Base-by-base conservation (phyloP, 306 rosid species). In the Sindora glabra region DNA sequence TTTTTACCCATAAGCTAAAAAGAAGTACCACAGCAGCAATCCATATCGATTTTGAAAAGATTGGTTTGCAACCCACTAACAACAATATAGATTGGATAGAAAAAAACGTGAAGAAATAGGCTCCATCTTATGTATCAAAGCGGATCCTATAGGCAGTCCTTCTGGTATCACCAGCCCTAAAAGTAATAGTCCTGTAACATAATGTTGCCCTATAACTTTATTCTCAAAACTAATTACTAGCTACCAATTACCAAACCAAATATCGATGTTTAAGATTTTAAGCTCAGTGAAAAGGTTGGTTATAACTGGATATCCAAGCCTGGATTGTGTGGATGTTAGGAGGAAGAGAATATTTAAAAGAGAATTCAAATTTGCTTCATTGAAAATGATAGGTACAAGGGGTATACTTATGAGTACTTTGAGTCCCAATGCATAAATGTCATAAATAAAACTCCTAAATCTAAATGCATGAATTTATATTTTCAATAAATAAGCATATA, bases 61-160 rank as follows among this genome's bases (percentile, higher is more conserved):
- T 85, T 62, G 33, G 88, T 78, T 47, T 68, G 52, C 65, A 78
- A 25, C 32, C 94, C 96, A 26, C 71, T 67, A 16, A 67, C 74
- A 50, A 88, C 87, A 12, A 89, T 81, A 63, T 64, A 85, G 4
- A 64, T 14, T 8, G 94, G 96, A 54, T 85, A 80, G 63, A 89
- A 62, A 19, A 84, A n/a, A 19, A 10, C 40, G 53, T 12, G 55
- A 2, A 66, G 55, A 40, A 2, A 85, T 0, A 11, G 78, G 56
- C 19, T 85, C 89, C 62, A 85, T 4, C 66, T 65, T 88, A 0
- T 19, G 0, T 33, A 74, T 56, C 65, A 88, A 17, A 25, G 75
- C 25, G 8, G 87, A 48, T 11, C 96, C 96, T 8, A 88, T 2
- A 0, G 96, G 96, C 3, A 86, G 87, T 4, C 94, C 94, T 47